Base-by-base conservation (phyloP, 257 asterid genomes). In the Perilla frutescens region DNA sequence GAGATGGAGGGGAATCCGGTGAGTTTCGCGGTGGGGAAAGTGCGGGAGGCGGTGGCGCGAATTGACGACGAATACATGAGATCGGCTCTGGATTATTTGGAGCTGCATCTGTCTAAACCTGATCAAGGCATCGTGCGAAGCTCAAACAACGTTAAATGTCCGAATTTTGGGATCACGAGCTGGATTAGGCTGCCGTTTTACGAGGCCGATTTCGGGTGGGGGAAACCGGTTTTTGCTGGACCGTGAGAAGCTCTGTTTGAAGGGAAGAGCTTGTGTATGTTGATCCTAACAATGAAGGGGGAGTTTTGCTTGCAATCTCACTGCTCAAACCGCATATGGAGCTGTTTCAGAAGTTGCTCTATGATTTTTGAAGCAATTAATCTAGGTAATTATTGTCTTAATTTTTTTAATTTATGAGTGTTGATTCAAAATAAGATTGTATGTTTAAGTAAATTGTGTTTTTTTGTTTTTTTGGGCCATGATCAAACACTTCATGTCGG, bases 261-360 rank as follows among this genome's bases (percentile, higher is more conserved):
- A 31, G 71, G 71, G 53, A 63, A 10, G 6, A 63, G 69, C 32
- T 43, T 44, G 20, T 63, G 6, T n/a, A 15, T 8, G 32, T 13
- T 0, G 4, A 10, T 47, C 45, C 31, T 4, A 12, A 3, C 1
- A 63, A 63, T 63, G 69, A 66, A 29, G 71, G 71, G 29, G 37
- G 45, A 3, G 7, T 66, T 0, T 3, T 66, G 31, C 36, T 45
- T 13, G 43, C 20, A 0, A 7, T 66, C 1, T 2, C 71, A 1
- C 43, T 66, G 45, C 44, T 66, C 2, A 66, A 66, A 47, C 31
- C 7, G 29, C 96, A 87, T 53, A 87, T 87, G 96, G 76, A 85
- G 62, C 58, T 68, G 12, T 88, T 88, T 43, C 73, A 86, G 70
- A 72, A 68, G 72, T 74, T 81, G 63, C 74, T 88, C 57, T 86